Percentiles rank a stretch among this genome's conserved stretches.
phyloP scores from a whole-genome alignment of 345 rosid species.

The Sisymbrium altissimum region DNA sequence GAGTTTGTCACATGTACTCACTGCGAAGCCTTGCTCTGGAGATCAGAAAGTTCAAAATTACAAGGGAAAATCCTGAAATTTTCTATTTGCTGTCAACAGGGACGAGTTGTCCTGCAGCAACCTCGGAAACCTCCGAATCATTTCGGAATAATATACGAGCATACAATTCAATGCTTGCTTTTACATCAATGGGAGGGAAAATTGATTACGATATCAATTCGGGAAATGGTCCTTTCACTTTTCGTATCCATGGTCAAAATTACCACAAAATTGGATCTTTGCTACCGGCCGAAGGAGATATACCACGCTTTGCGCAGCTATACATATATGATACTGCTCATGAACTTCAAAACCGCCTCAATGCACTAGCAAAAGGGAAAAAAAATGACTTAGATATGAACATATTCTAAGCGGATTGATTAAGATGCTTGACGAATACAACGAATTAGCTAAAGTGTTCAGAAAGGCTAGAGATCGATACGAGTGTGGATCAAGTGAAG shows the following conservation, averaged over 20 bases:
- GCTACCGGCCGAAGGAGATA: neutral
- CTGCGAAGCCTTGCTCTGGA: neutral
- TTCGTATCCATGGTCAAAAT: conserved; percentile 4
- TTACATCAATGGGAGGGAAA: conserved; percentile 11
- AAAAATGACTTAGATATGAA: neutral
- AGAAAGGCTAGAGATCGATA: neutral
- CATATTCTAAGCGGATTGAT: neutral
- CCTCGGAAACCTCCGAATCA: neutral
- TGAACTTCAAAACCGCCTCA: conserved; percentile 12
- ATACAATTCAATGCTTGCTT: neutral
- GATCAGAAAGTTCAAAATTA: neutral
- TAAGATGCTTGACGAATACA: neutral
- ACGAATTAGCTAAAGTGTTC: neutral
- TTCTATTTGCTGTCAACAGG: neutral
- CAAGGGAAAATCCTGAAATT: neutral
- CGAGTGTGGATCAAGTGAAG: neutral
- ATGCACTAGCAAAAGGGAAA: neutral
- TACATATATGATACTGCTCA: conserved; percentile 5
- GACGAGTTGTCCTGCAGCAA: neutral
- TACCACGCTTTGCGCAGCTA: neutral
- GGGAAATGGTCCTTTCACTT: neutral
- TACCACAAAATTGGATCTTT: conserved; percentile 8
- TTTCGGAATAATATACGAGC: neutral
- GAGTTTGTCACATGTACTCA: neutral
- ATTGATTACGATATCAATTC: neutral